Base-by-base conservation (phyloP, 2,329 filamentous ascomycete genomes). In the Ambrosiella cleistominuta region DNA sequence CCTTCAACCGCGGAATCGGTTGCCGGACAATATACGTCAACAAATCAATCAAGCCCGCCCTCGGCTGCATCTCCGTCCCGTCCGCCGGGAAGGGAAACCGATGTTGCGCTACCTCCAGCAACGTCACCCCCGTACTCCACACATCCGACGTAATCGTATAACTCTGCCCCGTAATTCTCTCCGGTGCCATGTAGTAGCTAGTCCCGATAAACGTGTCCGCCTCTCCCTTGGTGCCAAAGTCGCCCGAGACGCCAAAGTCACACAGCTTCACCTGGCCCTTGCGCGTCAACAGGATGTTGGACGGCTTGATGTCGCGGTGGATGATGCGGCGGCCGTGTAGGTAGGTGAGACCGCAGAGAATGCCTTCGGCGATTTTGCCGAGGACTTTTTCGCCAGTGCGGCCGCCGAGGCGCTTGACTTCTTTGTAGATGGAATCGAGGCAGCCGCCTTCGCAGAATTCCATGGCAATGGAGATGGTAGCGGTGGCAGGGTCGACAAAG, bases 81-180 rank as follows among this genome's bases (percentile, higher is more conserved):
- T 97, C 93, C 7, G 91, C 91, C 2, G 91, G 91, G 79, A 98
- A 98, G 1, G 93, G 93, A 75, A 98, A 98, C 57, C 93, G 84
- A 70, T 98, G 90, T 69, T 98, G 93, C 44, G 93, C 93, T n/a
- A 98, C 93, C 73, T 98, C 93, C n/a, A 98, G 82, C 54, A 98
- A 73, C 1, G 93, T 97, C 57, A 98, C 93, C 63, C 93, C 93
- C 7, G 95, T 83, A 47, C 90, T 96, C 93, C 93, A 98, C 59
- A 98, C 93, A 65, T 98, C 93, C 7, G 89, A 95, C 1, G 91
- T 98, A 70, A 98, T 98, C 62, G 91, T 98, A 71, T 98, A 98
- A 54, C 86, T 91, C 73, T 97, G 88, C 60, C 93, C 93, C 1
- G 93, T 96, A 69, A 98, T 98, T 56, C 93, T 85, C 70, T 98